Conservation (phyloP, 129 eudicot species). For the Tanacetum coccineum region DNA sequence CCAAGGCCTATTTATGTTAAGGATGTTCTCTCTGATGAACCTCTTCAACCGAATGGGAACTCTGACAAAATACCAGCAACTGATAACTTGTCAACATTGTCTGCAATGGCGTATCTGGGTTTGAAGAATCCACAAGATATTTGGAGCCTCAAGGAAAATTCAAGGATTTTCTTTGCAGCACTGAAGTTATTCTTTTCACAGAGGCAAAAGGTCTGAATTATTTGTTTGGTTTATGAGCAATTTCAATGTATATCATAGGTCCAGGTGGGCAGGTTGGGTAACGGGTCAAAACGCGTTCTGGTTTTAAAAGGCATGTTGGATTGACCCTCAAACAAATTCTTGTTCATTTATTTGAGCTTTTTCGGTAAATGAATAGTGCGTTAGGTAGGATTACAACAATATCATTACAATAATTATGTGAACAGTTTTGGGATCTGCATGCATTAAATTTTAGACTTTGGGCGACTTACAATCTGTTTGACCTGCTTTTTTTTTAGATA, state of each 20-base stretch:
- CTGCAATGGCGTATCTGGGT: slow-evolving; percentile 85
- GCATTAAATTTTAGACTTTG: too few species aligned
- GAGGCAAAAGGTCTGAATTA: slow-evolving; percentile 61
- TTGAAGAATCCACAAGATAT: slow-evolving; percentile 90
- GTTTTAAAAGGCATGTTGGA: too few species aligned
- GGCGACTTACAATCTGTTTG: too few species aligned
- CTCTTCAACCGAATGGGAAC: slow-evolving; percentile 54
- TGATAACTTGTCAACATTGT: slow-evolving; percentile 44
- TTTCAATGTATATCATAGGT: too few species aligned
- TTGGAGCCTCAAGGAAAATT: slow-evolving; percentile 82
- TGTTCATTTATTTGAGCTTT: too few species aligned
- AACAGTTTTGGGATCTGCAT: too few species aligned
- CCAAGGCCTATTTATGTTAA: slow-evolving; percentile 80
- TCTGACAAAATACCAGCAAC: slow-evolving; percentile 23
- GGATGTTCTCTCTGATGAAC: slow-evolving; percentile 50
- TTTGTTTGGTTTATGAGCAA: not conserved
- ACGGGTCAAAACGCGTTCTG: not conserved
- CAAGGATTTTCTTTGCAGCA: slow-evolving; percentile 74
- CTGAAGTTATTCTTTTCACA: slow-evolving; percentile 60
- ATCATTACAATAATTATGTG: too few species aligned
- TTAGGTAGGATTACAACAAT: too few species aligned
- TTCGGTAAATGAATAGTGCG: too few species aligned
- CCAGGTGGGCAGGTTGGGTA: slow-evolving; percentile 1
- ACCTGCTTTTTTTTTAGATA: too few species aligned
- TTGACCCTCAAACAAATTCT: too few species aligned